Evolutionary conservation across 345 rosid species (phyloP), one percentile per base, ranked within the genome.

Genomic region (Abelmoschus esculentus): DNA sequence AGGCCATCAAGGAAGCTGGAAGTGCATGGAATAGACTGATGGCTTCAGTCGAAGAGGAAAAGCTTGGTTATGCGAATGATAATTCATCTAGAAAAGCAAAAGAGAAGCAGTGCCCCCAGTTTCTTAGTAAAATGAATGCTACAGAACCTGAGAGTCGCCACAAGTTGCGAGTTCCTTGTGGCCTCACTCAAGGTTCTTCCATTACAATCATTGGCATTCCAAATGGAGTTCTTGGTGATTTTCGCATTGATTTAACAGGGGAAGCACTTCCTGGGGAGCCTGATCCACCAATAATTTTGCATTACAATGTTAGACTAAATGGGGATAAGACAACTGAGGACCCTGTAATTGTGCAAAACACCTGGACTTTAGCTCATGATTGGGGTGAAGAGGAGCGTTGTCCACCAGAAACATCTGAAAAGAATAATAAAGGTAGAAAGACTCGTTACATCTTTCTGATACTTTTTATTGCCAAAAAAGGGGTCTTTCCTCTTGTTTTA

Each of bases 381-480:
- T 95, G 99, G 99, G 99, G 97, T 26, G 86, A 77, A 32, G 99
- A 95, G 87, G 98, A 89, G 76, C 98, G 99, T 0, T 95, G 99
- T 77, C 99, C 99, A 7, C 79, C 92, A 55, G 86, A 90, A 70
- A 71, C 83, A 73, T 83, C 97, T 46, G 93, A 87, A 72, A 82
- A 87, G 71, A 85, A 70, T 72, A 84, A 79, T 79, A 95, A 88
- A 91, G 96, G 96, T 90, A 76, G 40, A 29, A 58, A 8, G 36
- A 32, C 38, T 15, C 56, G 2, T 61, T 5, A 8, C 57, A 18
- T 19, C 14, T 14, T 69, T 72, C 50, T 11, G 18, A 26, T 63
- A 44, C 18, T 1, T 34, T 22, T 67, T 15, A 28, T 52, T 9
- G 29, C n/a, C n/a, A 15, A 70, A 54, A 34, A 49, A 62, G n/a